phyloP scores from a whole-genome alignment of 345 rosid species.

The Clarkia xantiana region DNA sequence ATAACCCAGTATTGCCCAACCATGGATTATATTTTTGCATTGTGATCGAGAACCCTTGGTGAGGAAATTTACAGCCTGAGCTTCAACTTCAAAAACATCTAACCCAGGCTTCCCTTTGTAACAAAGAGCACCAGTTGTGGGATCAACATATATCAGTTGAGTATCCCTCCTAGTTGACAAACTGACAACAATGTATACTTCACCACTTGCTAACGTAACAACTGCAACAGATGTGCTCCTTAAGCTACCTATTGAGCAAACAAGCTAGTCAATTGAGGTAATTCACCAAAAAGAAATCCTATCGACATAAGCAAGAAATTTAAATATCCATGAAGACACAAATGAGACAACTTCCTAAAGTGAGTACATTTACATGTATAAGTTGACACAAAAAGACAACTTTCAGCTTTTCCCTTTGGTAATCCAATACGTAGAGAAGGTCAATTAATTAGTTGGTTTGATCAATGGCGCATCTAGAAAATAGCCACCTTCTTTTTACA shows the following conservation, averaged over 20 bases:
- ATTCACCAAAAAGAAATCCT: background rate
- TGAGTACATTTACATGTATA: too few relatives aligned
- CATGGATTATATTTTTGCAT: conserved; percentile 33
- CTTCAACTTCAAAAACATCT: conserved; percentile 59
- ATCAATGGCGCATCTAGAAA: too few relatives aligned
- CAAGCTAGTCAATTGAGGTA: background rate
- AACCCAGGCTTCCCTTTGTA: conserved; percentile 56
- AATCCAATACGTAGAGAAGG: too few relatives aligned
- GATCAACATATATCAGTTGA: conserved; percentile 75
- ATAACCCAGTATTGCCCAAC: conserved; percentile 72
- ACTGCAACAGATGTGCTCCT: conserved; percentile 61
- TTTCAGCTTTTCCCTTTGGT: too few relatives aligned
- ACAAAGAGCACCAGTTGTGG: conserved; percentile 62
- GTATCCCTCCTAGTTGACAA: conserved; percentile 52
- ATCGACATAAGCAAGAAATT: background rate
- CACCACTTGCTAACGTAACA: conserved; percentile 54
- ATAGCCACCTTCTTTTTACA: too few relatives aligned
- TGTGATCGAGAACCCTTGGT: conserved; percentile 51
- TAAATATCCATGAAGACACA: background rate
- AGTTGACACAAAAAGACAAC: too few relatives aligned
- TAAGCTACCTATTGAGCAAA: conserved; percentile 35
- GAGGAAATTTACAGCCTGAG: conserved; percentile 63
- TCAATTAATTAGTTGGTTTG: too few relatives aligned
- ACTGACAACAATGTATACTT: conserved; percentile 57
- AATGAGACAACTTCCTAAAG: too few relatives aligned